Percentiles rank a stretch among this genome's conserved stretches.
These are phyloP conservation scores for Ulmus americana DNA, from an alignment of 331 rosid species.

Conservation along the genomic window DNA sequence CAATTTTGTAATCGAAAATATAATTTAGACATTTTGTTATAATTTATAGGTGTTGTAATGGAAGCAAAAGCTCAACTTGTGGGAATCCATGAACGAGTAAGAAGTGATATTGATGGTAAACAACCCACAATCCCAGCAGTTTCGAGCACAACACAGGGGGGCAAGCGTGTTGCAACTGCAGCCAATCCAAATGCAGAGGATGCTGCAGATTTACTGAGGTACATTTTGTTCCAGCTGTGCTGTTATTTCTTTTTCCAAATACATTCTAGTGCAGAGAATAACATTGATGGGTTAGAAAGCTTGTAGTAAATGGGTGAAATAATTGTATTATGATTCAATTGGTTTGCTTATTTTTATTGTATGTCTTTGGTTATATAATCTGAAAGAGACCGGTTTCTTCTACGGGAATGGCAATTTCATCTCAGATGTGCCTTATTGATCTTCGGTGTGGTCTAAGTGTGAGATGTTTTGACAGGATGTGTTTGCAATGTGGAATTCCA, in stretches of 20 bases:
- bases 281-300: neutral
- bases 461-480: slow-evolving; percentile 48
- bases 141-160: slow-evolving; percentile 37
- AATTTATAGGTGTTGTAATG: slow-evolving; percentile 57
- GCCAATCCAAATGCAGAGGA: slow-evolving; percentile 92
- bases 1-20: neutral
- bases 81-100: slow-evolving; percentile 95
- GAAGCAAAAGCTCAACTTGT: slow-evolving; percentile 80
- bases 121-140: slow-evolving; percentile 48
- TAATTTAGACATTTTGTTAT: neutral
- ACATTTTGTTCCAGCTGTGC: slow-evolving; percentile 1
- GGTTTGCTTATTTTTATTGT: neutral
- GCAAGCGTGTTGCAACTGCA: slow-evolving; percentile 57
- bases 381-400: neutral
- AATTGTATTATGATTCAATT: neutral
- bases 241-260: neutral
- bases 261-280: neutral
- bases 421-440: neutral
- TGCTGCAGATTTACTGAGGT: slow-evolving; percentile 93
- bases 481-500: slow-evolving; percentile 92
- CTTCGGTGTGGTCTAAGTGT: neutral
- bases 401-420: neutral
- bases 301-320: neutral
- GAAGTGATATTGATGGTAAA: slow-evolving; percentile 68
- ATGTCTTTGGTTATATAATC: neutral